Percentiles rank a stretch among this genome's conserved stretches.
Evolutionary conservation across 139 green algal species (phyloP).

Genomic region (Volvox africanus): DNA sequence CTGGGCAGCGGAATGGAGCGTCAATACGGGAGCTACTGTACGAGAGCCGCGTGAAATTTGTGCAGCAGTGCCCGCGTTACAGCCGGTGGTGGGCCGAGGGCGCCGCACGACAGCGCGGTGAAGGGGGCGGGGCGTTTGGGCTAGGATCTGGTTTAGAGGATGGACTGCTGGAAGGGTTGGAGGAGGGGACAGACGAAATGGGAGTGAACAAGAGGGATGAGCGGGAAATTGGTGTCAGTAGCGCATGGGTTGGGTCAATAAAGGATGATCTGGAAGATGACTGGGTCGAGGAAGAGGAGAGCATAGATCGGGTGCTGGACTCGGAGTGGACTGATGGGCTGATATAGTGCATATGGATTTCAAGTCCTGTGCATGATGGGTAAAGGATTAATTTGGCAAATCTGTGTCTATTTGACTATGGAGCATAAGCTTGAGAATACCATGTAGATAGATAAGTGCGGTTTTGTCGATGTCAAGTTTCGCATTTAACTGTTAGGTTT

Average conservation of each 20-base stretch:
- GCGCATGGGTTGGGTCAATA: background rate
- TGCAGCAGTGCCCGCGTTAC: conserved; percentile 26
- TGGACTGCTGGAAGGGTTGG: background rate
- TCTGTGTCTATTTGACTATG: too few species aligned
- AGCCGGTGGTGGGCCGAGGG: conserved; percentile 43
- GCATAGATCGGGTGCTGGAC: background rate
- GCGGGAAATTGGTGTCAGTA: background rate
- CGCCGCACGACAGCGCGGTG: conserved; percentile 3
- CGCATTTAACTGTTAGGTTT: too few species aligned
- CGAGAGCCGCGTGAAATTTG: conserved; percentile 15
- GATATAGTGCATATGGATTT: background rate
- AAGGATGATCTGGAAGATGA: background rate
- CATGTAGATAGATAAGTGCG: too few species aligned
- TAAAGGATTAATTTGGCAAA: too few species aligned
- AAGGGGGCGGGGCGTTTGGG: background rate
- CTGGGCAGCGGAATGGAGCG: background rate
- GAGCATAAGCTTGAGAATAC: too few species aligned
- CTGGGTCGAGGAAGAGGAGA: background rate
- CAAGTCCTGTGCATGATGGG: too few species aligned
- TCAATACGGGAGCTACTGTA: conserved; percentile 16
- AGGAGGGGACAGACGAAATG: background rate
- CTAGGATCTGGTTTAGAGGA: background rate
- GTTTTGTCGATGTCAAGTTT: too few species aligned
- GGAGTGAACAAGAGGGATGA: background rate
- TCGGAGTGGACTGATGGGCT: background rate